Percentiles rank a stretch among this genome's conserved stretches.
Conservation (phyloP, 306 rosid genomes). For the Acacia crassicarpa region DNA sequence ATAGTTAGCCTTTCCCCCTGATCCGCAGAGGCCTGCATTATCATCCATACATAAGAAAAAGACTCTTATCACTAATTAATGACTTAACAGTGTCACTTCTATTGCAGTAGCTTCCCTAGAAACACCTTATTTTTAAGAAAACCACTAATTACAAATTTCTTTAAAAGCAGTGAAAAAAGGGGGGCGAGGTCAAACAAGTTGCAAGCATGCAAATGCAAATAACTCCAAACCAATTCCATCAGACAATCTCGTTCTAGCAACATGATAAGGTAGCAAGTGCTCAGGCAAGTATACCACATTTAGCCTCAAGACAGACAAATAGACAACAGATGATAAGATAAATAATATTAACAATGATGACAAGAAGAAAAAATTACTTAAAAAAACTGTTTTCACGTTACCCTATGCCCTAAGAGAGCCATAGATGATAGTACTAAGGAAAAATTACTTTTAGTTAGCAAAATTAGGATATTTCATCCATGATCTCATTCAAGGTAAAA, state of each 20-base stretch:
- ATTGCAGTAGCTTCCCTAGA: slow-evolving; percentile 10
- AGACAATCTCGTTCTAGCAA: slow-evolving; percentile 12
- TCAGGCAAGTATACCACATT: background rate
- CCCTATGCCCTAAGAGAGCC: background rate
- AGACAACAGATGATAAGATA: background rate
- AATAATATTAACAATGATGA: background rate
- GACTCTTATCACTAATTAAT: background rate
- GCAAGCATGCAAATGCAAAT: background rate
- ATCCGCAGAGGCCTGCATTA: slow-evolving; percentile 68
- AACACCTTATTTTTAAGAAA: background rate
- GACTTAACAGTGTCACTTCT: slow-evolving; percentile 9
- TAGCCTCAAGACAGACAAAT: background rate
- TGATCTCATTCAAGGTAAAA: slow-evolving; percentile 19
- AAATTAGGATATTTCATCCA: background rate
- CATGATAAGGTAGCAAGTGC: background rate
- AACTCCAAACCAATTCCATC: slow-evolving; percentile 3
- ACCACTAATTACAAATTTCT: slow-evolving; percentile 17
- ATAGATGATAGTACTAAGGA: slow-evolving; percentile 7
- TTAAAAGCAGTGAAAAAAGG: background rate
- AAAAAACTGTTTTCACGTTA: background rate
- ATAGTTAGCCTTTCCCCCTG: slow-evolving; percentile 75
- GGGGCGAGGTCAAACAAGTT: slow-evolving; percentile 4
- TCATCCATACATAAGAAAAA: slow-evolving; percentile 27
- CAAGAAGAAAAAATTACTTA: background rate
- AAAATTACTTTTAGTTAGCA: slow-evolving; percentile 20